These are phyloP conservation scores for Mucor racemosus DNA, from an alignment of 371 early-diverging fungal species.

Conservation along the genomic window DNA sequence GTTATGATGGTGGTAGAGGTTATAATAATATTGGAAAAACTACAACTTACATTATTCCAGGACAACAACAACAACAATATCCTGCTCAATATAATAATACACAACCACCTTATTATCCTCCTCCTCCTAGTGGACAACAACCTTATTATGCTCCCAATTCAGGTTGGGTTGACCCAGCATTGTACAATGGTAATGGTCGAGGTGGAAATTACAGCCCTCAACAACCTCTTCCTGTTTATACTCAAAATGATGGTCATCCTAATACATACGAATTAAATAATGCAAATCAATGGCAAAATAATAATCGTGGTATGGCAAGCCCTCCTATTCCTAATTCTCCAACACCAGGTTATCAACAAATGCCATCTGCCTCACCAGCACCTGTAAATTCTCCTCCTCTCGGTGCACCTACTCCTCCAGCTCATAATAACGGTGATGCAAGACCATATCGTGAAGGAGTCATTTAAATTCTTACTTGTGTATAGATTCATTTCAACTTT, in stretches of 20 bases:
- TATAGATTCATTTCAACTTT: background rate
- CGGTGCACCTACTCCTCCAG: background rate
- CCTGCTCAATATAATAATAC: conserved; percentile 25
- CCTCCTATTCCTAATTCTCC: conserved; percentile 6
- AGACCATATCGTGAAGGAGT: conserved; percentile 21
- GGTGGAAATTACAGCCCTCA: conserved; percentile 16
- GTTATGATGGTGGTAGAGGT: conserved; percentile 28
- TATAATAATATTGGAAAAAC: conserved; percentile 28
- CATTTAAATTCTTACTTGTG: conserved; percentile 1
- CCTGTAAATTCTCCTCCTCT: background rate
- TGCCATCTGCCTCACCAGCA: conserved; percentile 3
- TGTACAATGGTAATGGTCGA: conserved; percentile 48
- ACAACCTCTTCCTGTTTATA: conserved; percentile 26
- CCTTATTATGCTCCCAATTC: conserved; percentile 20
- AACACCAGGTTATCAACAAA: conserved; percentile 7
- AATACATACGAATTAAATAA: conserved; percentile 24
- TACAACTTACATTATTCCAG: conserved; percentile 26
- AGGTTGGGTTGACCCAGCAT: conserved; percentile 60
- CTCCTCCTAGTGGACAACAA: conserved; percentile 18
- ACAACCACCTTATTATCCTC: conserved; percentile 31
- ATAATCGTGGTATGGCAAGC: background rate
- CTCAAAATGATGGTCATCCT: conserved; percentile 15
- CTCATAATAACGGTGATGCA: background rate
- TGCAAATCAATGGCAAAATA: conserved; percentile 22
- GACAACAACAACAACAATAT: conserved; percentile 21